These are phyloP conservation scores for Barnettozyma siamensis DNA, from an alignment of 805 yeast species.

Conservation along the genomic window DNA sequence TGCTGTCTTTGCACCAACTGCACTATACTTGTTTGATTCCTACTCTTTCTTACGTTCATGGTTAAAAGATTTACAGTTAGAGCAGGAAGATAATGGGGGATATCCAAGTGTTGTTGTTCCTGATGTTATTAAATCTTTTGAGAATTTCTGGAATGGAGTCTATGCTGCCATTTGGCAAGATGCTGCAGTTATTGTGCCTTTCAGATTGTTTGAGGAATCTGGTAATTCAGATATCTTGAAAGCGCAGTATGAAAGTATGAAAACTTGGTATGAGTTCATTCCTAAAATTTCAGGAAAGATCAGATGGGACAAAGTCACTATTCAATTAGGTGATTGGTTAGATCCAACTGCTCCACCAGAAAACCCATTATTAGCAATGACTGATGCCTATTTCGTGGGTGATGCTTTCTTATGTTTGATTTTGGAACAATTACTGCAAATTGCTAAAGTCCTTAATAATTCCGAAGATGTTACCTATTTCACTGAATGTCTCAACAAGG, in stretches of 20 bases:
- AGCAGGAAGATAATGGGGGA: constrained; percentile 15
- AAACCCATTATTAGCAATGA: constrained; percentile 12
- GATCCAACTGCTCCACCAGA: constrained; percentile 21
- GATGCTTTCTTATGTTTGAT: constrained; percentile 16
- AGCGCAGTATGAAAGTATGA: constrained; percentile 17
- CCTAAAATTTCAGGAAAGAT: constrained; percentile 13
- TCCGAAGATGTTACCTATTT: constrained; percentile 8
- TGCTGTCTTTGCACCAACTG: constrained; percentile 18
- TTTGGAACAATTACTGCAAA: constrained; percentile 8
- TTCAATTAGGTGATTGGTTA: constrained; percentile 18
- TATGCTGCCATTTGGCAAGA: constrained; percentile 19
- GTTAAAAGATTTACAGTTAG: constrained; percentile 15
- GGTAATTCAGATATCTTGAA: constrained; percentile 10
- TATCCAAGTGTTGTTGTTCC: constrained; percentile 17
- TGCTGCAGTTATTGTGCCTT: constrained; percentile 17
- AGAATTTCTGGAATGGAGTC: constrained; percentile 10
- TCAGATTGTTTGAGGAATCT: constrained; percentile 12
- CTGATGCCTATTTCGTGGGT: constrained; percentile 16
- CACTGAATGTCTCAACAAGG: not conserved
- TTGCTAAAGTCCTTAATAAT: constrained; percentile 8
- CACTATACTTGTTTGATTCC: constrained; percentile 15
- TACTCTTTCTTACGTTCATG: constrained; percentile 17
- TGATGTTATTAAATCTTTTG: constrained; percentile 11
- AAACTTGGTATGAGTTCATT: constrained; percentile 16
- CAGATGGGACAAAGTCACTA: constrained; percentile 12